A percentile compares a stretch with the other conserved stretches of the same genome.
phyloP scores from a whole-genome alignment of 805 yeast genomes.

The Scheffersomyces ergatensis region DNA sequence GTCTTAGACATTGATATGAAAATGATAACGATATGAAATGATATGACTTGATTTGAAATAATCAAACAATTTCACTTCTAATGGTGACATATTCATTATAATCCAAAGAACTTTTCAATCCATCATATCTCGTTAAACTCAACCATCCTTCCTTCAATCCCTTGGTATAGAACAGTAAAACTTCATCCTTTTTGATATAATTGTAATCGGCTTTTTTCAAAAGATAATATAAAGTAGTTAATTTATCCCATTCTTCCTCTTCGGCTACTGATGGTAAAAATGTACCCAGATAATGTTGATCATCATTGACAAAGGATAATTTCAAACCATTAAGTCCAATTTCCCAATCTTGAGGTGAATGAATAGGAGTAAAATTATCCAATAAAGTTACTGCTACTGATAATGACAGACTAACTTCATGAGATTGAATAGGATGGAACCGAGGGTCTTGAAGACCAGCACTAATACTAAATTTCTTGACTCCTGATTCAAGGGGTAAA shows the following conservation, averaged over 20 bases:
- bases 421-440: conserved; percentile 58
- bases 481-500: conserved; percentile 53
- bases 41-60: not conserved
- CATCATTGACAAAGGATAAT: conserved; percentile 45
- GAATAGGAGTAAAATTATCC: conserved; percentile 52
- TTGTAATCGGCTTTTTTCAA: conserved; percentile 67
- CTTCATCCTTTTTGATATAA: conserved; percentile 10
- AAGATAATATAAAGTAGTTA: conserved; percentile 67
- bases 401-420: conserved; percentile 52
- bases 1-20: too few relatives aligned
- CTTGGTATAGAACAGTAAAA: conserved; percentile 21
- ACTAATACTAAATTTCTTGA: conserved; percentile 55
- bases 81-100: conserved; percentile 22
- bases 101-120: conserved; percentile 24
- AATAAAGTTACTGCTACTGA: conserved; percentile 65
- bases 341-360: conserved; percentile 67
- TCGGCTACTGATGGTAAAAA: conserved; percentile 87
- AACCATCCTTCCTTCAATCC: conserved; percentile 34
- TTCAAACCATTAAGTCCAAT: conserved; percentile 82
- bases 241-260: conserved; percentile 81
- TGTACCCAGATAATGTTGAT: conserved; percentile 61
- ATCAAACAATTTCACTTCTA: too few relatives aligned
- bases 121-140: conserved; percentile 32
- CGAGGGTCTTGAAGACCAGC: conserved; percentile 77
- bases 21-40: too few relatives aligned